Conservation (phyloP, 441 rosid species). For the Adansonia rubrostipa region DNA sequence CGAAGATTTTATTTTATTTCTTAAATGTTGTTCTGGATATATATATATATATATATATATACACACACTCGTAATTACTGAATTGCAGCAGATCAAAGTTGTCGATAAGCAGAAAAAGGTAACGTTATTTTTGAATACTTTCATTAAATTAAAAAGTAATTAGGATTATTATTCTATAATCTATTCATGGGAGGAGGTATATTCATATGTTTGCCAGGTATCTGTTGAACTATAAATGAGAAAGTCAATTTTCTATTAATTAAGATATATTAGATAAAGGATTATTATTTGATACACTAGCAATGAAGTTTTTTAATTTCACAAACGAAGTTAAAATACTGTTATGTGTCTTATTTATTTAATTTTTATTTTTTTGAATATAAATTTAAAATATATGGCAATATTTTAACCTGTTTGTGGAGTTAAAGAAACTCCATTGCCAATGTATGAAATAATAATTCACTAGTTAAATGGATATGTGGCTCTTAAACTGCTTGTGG, state of each 20-base stretch:
- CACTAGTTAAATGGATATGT: background rate
- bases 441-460: too few relatives aligned
- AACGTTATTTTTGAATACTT: constrained; percentile 23
- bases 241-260: constrained; percentile 6
- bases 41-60: constrained; percentile 44
- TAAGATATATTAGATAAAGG: background rate
- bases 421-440: too few relatives aligned
- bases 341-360: too few relatives aligned
- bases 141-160: background rate
- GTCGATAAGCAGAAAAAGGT: constrained; percentile 60
- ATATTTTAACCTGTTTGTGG: too few relatives aligned
- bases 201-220: background rate
- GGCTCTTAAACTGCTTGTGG: background rate
- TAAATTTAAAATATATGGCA: too few relatives aligned
- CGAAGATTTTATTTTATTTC: constrained; percentile 33
- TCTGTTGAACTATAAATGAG: constrained; percentile 13
- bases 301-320: too few relatives aligned
- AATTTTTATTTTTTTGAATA: too few relatives aligned
- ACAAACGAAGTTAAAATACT: too few relatives aligned
- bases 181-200: background rate
- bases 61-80: constrained; percentile 51
- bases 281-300: too few relatives aligned
- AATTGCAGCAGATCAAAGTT: constrained; percentile 55
- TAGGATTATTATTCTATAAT: background rate
- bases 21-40: constrained; percentile 20